These are phyloP conservation scores for Cryptococcus floricola DNA, from an alignment of 1,284 basidiomycete genomes.

Conservation along the genomic window DNA sequence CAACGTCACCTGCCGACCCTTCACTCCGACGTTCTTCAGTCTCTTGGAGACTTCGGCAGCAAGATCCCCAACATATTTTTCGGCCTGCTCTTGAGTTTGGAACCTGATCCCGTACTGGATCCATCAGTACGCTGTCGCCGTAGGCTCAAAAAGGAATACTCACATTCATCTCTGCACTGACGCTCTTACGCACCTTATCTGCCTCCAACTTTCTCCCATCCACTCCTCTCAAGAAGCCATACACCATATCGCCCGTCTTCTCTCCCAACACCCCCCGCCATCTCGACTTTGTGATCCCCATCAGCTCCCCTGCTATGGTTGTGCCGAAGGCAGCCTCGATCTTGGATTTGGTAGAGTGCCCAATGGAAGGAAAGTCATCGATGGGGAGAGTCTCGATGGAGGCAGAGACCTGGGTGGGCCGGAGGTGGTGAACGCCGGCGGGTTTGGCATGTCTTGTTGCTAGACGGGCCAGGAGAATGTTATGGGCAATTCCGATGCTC, in stretches of 20 bases:
- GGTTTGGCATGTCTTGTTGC: constrained; percentile 91
- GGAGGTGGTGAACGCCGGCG: constrained; percentile 65
- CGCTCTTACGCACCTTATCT: constrained; percentile 77
- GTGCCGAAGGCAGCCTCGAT: constrained; percentile 68
- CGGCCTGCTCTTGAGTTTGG: constrained; percentile 71
- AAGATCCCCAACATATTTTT: constrained; percentile 70
- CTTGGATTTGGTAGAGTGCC: constrained; percentile 64
- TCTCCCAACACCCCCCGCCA: constrained; percentile 75
- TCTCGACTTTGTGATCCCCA: constrained; percentile 60
- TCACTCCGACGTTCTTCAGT: constrained; percentile 62
- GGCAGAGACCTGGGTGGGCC: constrained; percentile 38
- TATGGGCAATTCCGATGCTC: constrained; percentile 85
- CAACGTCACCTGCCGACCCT: constrained; percentile 70
- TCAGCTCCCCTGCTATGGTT: constrained; percentile 64
- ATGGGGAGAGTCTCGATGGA: constrained; percentile 76
- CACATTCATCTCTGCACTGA: constrained; percentile 88
- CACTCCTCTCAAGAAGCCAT: constrained; percentile 75
- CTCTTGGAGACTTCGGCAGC: constrained; percentile 70
- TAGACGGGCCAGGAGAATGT: constrained; percentile 85
- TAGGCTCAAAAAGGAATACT: constrained; percentile 41
- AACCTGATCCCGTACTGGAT: constrained; percentile 91
- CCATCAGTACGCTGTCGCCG: neutral
- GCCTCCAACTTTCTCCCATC: constrained; percentile 76
- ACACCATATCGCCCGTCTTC: constrained; percentile 76
- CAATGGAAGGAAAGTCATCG: constrained; percentile 83